Evolutionary conservation across 129 eudicot genomes (phyloP).

Genomic region (Helianthus tuberosus): DNA sequence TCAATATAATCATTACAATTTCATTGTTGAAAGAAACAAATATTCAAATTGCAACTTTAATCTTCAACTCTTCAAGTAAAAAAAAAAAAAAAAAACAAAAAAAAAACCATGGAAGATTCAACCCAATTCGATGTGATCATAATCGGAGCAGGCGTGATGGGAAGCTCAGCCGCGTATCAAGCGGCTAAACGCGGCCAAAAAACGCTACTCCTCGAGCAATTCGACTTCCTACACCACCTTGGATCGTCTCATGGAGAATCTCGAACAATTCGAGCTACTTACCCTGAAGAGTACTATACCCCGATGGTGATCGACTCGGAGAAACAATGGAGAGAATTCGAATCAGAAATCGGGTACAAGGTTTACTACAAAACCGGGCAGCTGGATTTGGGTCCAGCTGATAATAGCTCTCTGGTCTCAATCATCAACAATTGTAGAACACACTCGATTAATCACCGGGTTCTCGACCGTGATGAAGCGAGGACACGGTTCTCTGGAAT

Average conservation of each 20-base stretch:
- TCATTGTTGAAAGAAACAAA: no score
- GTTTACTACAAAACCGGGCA: constrained; percentile 65
- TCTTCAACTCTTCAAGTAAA: not conserved
- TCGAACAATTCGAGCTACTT: constrained; percentile 79
- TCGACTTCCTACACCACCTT: constrained; percentile 85
- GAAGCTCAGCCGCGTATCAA: constrained; percentile 77
- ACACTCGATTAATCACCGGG: constrained; percentile 39
- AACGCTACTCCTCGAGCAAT: constrained; percentile 76
- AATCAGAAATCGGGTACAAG: constrained; percentile 61
- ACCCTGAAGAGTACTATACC: constrained; percentile 78
- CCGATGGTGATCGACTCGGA: constrained; percentile 56
- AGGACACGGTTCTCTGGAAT: constrained; percentile 19
- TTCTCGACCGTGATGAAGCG: constrained; percentile 36
- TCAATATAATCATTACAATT: no score
- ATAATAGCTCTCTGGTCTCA: constrained; percentile 43
- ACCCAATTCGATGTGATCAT: constrained; percentile 62
- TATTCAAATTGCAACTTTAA: not conserved
- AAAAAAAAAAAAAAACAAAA: not conserved
- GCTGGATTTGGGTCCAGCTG: constrained; percentile 63
- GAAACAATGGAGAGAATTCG: constrained; percentile 58
- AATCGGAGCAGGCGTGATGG: constrained; percentile 90
- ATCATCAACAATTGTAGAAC: constrained; percentile 51
- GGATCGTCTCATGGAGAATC: constrained; percentile 99
- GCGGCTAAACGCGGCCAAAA: constrained; percentile 53
- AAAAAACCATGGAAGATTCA: constrained; percentile 11